A percentile compares a stretch with the other conserved stretches of the same genome.
Conservation (phyloP, 176 grass and related monocot species). For the Triticum dicoccoides region DNA sequence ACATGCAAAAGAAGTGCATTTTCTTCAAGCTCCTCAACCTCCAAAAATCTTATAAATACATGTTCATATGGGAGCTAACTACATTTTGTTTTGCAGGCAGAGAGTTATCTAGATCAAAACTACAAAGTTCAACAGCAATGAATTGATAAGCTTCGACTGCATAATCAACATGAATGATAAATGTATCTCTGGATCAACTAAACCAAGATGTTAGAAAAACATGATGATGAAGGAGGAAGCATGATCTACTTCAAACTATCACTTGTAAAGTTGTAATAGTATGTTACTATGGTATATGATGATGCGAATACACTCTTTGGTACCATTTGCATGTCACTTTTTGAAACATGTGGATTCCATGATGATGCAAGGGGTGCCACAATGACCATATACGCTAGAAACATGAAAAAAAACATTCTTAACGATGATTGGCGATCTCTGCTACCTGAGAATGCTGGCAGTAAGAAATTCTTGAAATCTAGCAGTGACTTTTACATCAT, state of each 20-base stretch:
- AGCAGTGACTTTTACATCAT: neutral
- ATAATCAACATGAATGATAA: too few species aligned
- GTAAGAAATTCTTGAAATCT: neutral
- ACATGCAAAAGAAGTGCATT: neutral
- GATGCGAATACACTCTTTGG: neutral
- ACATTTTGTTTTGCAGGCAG: too few species aligned
- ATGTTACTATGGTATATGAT: neutral
- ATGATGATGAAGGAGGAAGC: neutral
- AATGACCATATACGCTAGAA: slow-evolving; percentile 82
- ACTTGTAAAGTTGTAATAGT: neutral
- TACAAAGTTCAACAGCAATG: too few species aligned
- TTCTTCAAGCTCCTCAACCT: neutral
- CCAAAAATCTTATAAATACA: neutral
- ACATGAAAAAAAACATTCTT: slow-evolving; percentile 7
- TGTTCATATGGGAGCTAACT: too few species aligned
- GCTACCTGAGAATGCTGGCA: neutral
- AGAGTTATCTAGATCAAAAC: too few species aligned
- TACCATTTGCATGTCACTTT: slow-evolving; percentile 53
- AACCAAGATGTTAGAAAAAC: too few species aligned
- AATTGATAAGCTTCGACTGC: too few species aligned
- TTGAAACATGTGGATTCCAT: slow-evolving; percentile 68
- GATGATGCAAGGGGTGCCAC: slow-evolving; percentile 72
- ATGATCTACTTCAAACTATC: neutral
- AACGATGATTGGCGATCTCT: neutral
- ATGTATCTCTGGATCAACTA: too few species aligned